Percentiles rank a stretch among this genome's conserved stretches.
Conservation (phyloP, 768 basidiomycete genomes). For the Kwoniella botswanensis region DNA sequence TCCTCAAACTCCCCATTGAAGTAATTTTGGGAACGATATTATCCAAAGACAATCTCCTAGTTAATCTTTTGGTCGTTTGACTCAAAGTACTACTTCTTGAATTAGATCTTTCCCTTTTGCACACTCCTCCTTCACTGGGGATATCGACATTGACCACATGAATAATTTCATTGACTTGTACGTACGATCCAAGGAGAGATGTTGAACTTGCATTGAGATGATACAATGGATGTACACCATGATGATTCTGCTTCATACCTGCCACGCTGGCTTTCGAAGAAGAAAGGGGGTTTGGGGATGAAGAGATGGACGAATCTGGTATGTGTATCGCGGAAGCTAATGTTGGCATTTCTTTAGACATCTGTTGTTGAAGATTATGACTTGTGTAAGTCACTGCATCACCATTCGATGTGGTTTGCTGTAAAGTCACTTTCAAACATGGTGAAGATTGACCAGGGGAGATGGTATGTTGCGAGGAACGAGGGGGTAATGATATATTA, state of each 20-base stretch:
- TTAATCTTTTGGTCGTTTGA: slow-evolving; percentile 6
- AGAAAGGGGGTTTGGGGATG: neutral
- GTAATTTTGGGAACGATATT: slow-evolving; percentile 18
- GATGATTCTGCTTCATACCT: neutral
- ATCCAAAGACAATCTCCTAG: slow-evolving; percentile 22
- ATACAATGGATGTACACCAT: slow-evolving; percentile 7
- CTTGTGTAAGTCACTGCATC: slow-evolving; percentile 3
- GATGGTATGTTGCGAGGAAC: neutral
- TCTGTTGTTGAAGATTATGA: slow-evolving; percentile 17
- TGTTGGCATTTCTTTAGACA: slow-evolving; percentile 25
- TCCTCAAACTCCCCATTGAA: slow-evolving; percentile 19
- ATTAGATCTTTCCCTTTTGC: slow-evolving; percentile 10
- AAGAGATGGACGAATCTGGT: neutral
- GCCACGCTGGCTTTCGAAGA: neutral
- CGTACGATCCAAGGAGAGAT: slow-evolving; percentile 12
- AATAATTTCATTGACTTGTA: neutral
- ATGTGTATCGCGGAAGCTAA: slow-evolving; percentile 37
- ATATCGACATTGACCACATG: neutral
- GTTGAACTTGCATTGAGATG: slow-evolving; percentile 2
- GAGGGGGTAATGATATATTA: slow-evolving; percentile 6
- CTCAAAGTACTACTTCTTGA: neutral
- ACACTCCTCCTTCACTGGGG: too few relatives aligned
- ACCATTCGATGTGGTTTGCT: neutral
- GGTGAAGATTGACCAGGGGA: neutral
- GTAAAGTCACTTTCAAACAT: neutral